Conservation (phyloP, 805 yeast genomes). For the Wickerhamomyces alni region DNA sequence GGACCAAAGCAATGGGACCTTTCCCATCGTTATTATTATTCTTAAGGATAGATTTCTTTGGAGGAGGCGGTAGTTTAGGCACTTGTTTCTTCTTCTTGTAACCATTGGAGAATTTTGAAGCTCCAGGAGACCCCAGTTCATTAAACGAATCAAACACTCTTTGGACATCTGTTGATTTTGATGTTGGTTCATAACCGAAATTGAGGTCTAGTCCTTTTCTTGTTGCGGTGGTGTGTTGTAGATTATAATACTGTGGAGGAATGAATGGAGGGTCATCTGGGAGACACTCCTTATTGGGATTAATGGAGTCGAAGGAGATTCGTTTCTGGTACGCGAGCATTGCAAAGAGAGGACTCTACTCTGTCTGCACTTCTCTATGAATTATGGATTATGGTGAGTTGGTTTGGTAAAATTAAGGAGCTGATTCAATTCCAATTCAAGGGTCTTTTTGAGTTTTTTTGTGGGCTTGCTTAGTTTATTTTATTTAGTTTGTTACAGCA, state of each 20-base stretch:
- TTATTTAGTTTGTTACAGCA: too few species aligned
- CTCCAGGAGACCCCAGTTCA: constrained; percentile 4
- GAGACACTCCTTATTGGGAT: constrained; percentile 11
- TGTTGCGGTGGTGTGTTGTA: not conserved
- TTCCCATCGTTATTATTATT: not conserved
- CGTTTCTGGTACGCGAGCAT: constrained; percentile 16
- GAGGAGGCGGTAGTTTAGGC: constrained; percentile 23
- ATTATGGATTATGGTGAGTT: too few species aligned
- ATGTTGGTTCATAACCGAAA: constrained; percentile 17
- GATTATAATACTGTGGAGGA: constrained; percentile 19
- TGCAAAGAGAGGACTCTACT: not conserved
- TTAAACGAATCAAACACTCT: constrained; percentile 15
- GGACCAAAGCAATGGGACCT: not conserved
- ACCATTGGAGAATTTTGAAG: too few species aligned
- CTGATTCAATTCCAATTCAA: too few species aligned
- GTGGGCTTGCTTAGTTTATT: too few species aligned
- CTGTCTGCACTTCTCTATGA: too few species aligned
- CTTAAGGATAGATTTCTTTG: constrained; percentile 20
- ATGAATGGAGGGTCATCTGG: constrained; percentile 20
- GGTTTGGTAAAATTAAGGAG: too few species aligned
- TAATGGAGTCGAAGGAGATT: constrained; percentile 22
- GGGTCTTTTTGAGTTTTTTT: too few species aligned
- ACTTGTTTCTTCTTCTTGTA: constrained; percentile 9
- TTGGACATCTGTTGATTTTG: constrained; percentile 11
- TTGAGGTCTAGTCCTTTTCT: constrained; percentile 10